These are phyloP conservation scores for Cucurbita pepo DNA, from an alignment of 306 rosid species.

Conservation along the genomic window DNA sequence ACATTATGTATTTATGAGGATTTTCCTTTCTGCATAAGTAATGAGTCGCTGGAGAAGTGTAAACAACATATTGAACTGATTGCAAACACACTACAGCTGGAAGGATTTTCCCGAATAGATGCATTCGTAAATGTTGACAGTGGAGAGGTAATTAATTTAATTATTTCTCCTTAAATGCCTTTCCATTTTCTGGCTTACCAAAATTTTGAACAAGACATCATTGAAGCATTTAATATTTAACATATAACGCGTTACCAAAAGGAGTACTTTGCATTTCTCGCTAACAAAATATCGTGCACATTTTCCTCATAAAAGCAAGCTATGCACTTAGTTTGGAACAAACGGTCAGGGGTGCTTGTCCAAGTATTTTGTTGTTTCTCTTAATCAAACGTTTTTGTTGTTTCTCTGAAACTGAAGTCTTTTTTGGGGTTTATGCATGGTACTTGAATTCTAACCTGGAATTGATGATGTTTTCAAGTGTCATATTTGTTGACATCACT, in stretches of 20 bases:
- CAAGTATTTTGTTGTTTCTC: not conserved
- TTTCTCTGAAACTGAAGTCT: not conserved
- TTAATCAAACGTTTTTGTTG: not conserved
- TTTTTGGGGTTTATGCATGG: not conserved
- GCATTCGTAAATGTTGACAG: slow-evolving; percentile 78
- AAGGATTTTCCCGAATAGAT: slow-evolving; percentile 92
- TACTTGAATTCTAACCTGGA: not conserved
- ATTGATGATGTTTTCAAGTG: not conserved
- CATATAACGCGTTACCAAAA: not conserved
- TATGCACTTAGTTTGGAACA: not conserved
- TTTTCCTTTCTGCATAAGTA: slow-evolving; percentile 18
- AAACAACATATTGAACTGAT: slow-evolving; percentile 54
- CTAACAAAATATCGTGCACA: not conserved
- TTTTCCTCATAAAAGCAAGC: not conserved
- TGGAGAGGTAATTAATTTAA: slow-evolving; percentile 47
- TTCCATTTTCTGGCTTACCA: not conserved
- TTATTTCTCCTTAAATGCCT: not conserved
- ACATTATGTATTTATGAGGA: slow-evolving; percentile 6
- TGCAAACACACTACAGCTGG: slow-evolving; percentile 66
- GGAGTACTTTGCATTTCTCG: not conserved
- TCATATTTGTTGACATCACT: not conserved
- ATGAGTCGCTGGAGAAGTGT: slow-evolving; percentile 53
- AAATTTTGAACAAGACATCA: not conserved
- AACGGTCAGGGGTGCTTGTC: not conserved
- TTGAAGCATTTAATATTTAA: not conserved